A percentile compares a stretch with the other conserved stretches of the same genome.
Evolutionary conservation across 2,329 filamentous ascomycete species (phyloP).

Genomic region (Alternaria panax): DNA sequence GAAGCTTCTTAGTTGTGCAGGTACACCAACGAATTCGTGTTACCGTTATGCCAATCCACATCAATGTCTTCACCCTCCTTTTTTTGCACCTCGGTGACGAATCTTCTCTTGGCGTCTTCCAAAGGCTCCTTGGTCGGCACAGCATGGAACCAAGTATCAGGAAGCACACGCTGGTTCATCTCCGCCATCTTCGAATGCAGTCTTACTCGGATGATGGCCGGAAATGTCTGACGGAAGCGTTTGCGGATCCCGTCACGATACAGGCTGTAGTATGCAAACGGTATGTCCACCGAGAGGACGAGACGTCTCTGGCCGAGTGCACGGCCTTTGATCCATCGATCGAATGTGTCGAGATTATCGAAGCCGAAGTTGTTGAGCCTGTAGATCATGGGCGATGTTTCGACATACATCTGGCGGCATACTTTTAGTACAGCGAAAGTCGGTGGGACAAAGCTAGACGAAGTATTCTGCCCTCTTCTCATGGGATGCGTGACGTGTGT

Average conservation of each 20-base stretch:
- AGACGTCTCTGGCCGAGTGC: conserved; percentile 15
- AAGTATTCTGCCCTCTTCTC: neutral
- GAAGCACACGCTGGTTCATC: neutral
- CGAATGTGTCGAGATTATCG: neutral
- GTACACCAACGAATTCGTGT: neutral
- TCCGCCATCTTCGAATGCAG: conserved; percentile 10
- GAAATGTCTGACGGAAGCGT: conserved; percentile 14
- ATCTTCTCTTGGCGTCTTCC: conserved; percentile 6
- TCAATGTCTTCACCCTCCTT: conserved; percentile 11
- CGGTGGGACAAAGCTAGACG: neutral
- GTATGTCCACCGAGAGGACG: conserved; percentile 18
- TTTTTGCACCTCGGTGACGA: conserved; percentile 9
- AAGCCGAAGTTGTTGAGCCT: conserved; percentile 16
- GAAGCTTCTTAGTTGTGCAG: neutral
- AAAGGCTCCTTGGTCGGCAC: neutral
- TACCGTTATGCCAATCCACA: conserved; percentile 7
- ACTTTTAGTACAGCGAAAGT: conserved; percentile 10
- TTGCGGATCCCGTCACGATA: conserved; percentile 18
- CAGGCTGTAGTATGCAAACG: conserved; percentile 10
- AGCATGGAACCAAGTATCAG: neutral
- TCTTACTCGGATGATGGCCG: conserved; percentile 15
- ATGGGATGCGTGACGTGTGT: neutral
- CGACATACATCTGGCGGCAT: conserved; percentile 23
- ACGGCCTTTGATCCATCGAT: conserved; percentile 17
- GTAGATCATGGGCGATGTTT: conserved; percentile 17